Evolutionary conservation across 768 basidiomycete species (phyloP).

Genomic region (Rhizopogon salebrosus): DNA sequence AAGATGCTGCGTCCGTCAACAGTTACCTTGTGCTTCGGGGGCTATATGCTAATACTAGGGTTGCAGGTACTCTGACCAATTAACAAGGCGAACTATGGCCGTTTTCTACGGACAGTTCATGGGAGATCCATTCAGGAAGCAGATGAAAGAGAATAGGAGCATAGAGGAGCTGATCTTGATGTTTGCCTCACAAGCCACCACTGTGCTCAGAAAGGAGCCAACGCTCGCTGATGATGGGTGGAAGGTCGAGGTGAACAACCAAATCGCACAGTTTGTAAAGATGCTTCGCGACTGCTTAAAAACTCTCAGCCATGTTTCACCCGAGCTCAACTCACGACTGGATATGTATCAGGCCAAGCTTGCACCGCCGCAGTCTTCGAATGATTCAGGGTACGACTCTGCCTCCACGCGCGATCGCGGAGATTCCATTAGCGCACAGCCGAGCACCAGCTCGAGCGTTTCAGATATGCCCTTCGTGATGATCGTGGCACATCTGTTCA

Average conservation of each 20-base stretch:
- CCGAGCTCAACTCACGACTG: conserved; percentile 76
- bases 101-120: conserved; percentile 90
- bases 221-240: conserved; percentile 79
- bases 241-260: conserved; percentile 90
- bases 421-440: conserved; percentile 39
- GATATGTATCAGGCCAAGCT: conserved; percentile 83
- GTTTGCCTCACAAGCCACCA: conserved; percentile 89
- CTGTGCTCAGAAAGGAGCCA: conserved; percentile 85
- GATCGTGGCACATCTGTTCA: conserved; percentile 68
- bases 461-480: conserved; percentile 75
- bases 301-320: conserved; percentile 69
- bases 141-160: conserved; percentile 95
- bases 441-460: conserved; percentile 41
- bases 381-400: conserved; percentile 65
- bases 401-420: conserved; percentile 51
- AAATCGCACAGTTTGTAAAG: conserved; percentile 84
- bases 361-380: conserved; percentile 52
- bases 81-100: conserved; percentile 85
- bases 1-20: conserved; percentile 73
- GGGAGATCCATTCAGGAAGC: conserved; percentile 77
- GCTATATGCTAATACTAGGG: conserved; percentile 3
- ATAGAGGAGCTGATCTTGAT: conserved; percentile 96
- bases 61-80: conserved; percentile 80
- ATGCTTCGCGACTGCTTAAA: conserved; percentile 78
- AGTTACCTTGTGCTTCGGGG: background rate